phyloP scores from a whole-genome alignment of 371 early-diverging fungal species.

The Lichtheimia ornata region DNA sequence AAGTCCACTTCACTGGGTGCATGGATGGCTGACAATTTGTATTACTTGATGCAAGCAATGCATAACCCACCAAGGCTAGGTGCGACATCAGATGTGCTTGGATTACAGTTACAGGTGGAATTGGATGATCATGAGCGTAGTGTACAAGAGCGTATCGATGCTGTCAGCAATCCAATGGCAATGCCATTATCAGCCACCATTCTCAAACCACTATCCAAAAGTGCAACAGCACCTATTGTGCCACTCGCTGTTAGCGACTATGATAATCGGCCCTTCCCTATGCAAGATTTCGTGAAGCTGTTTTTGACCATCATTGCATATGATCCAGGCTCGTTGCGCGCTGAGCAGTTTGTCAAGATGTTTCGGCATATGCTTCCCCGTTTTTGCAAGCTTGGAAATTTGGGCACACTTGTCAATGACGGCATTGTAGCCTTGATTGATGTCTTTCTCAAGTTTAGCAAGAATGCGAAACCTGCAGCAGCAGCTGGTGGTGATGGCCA shows the following conservation, averaged over 20 bases:
- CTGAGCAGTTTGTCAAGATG: slow-evolving; percentile 67
- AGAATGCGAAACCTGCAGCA: slow-evolving; percentile 44
- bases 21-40: slow-evolving; percentile 51
- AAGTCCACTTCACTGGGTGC: slow-evolving; percentile 36
- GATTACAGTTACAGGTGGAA: slow-evolving; percentile 49
- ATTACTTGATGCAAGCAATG: slow-evolving; percentile 46
- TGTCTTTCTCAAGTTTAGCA: slow-evolving; percentile 58
- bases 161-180: slow-evolving; percentile 41
- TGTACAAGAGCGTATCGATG: slow-evolving; percentile 48
- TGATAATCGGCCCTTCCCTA: slow-evolving; percentile 43
- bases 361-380: slow-evolving; percentile 47
- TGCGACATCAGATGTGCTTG: slow-evolving; percentile 44
- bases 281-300: slow-evolving; percentile 60
- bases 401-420: slow-evolving; percentile 45
- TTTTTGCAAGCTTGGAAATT: slow-evolving; percentile 32
- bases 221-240: slow-evolving; percentile 39
- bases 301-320: slow-evolving; percentile 70
- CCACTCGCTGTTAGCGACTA: slow-evolving; percentile 32
- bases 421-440: slow-evolving; percentile 59
- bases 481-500: neutral
- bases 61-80: slow-evolving; percentile 39
- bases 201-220: slow-evolving; percentile 40
- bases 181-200: slow-evolving; percentile 40
- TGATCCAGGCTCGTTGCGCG: slow-evolving; percentile 64
- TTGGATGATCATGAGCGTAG: slow-evolving; percentile 50